Conservation (phyloP, 768 basidiomycete genomes). For the Amanita polypyramis region DNA sequence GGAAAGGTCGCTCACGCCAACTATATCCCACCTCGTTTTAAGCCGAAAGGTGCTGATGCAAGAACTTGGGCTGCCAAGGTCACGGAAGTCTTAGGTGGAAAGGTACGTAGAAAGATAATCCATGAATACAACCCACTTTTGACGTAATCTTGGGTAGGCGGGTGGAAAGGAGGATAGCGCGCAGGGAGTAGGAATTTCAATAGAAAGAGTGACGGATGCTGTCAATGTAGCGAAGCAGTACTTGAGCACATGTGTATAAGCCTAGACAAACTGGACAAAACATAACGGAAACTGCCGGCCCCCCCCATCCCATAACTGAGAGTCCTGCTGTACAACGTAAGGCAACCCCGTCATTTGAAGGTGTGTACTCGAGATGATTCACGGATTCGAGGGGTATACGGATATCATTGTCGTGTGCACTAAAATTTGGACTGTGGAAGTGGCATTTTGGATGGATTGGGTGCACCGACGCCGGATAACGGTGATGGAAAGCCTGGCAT, state of each 20-base stretch:
- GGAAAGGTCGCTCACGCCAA: conserved; percentile 85
- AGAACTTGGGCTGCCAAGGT: conserved; percentile 82
- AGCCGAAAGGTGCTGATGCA: conserved; percentile 65
- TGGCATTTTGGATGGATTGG: conserved; percentile 12
- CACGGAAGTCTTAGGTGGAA: conserved; percentile 76
- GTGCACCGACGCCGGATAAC: conserved; percentile 9
- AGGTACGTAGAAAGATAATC: conserved; percentile 37
- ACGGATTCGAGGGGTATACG: not conserved
- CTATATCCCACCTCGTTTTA: conserved; percentile 49
- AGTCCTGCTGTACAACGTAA: not conserved
- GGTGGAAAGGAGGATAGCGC: conserved; percentile 92
- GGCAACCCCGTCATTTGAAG: not conserved
- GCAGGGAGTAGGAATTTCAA: conserved; percentile 76
- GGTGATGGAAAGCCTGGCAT: too few species aligned
- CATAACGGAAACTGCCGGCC: not conserved
- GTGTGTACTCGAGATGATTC: not conserved
- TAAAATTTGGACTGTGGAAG: not conserved
- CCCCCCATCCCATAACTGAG: too few species aligned
- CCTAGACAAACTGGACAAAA: not conserved
- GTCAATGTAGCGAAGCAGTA: conserved; percentile 42
- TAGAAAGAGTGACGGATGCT: conserved; percentile 56
- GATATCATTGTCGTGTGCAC: not conserved
- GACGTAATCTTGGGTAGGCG: conserved; percentile 37
- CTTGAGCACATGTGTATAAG: conserved; percentile 10
- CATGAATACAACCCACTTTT: not conserved